A percentile compares a stretch with the other conserved stretches of the same genome.
These are phyloP conservation scores for Pythium insidiosum DNA, from an alignment of 352 stramenopile species.

Conservation along the genomic window DNA sequence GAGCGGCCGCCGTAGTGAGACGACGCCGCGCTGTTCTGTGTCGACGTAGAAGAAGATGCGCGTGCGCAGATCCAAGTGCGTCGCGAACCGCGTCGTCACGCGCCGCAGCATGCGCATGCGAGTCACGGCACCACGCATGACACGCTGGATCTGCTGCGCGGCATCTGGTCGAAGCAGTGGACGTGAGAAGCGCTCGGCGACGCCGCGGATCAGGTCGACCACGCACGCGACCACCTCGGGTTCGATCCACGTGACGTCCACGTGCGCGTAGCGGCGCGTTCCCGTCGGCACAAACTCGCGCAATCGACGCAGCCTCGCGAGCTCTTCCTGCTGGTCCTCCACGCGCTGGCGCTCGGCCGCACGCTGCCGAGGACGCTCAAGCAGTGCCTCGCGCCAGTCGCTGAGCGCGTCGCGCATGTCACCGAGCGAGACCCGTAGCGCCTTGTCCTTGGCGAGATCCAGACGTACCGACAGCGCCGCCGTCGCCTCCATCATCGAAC, in stretches of 20 bases:
- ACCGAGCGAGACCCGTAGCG: constrained; percentile 33
- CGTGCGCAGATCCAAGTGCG: constrained; percentile 33
- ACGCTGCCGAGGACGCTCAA: constrained; percentile 21
- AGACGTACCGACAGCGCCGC: constrained; percentile 24
- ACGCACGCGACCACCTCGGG: constrained; percentile 50
- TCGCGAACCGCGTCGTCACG: constrained; percentile 28
- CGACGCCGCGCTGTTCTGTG: constrained; percentile 12
- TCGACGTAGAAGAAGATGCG: constrained; percentile 59
- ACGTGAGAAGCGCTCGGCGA: constrained; percentile 15
- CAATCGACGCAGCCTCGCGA: constrained; percentile 5
- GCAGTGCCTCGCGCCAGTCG: constrained; percentile 51
- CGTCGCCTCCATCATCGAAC: constrained; percentile 15
- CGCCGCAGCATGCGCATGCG: constrained; percentile 22
- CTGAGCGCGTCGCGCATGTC: constrained; percentile 33
- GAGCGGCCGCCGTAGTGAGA: constrained; percentile 37
- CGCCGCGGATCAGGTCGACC: constrained; percentile 27
- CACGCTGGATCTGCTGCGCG: constrained; percentile 47
- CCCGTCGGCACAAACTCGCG: constrained; percentile 28
- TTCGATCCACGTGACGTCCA: constrained; percentile 63
- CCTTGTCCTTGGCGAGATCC: constrained; percentile 40
- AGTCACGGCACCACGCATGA: constrained; percentile 30
- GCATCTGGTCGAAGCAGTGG: constrained; percentile 34
- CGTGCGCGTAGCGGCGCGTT: constrained; percentile 34
- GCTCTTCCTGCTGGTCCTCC: constrained; percentile 8
- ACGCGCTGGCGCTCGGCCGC: constrained; percentile 14